phyloP scores from a whole-genome alignment of 2,329 filamentous ascomycete species.

The Orbilia blumenaviensis region DNA sequence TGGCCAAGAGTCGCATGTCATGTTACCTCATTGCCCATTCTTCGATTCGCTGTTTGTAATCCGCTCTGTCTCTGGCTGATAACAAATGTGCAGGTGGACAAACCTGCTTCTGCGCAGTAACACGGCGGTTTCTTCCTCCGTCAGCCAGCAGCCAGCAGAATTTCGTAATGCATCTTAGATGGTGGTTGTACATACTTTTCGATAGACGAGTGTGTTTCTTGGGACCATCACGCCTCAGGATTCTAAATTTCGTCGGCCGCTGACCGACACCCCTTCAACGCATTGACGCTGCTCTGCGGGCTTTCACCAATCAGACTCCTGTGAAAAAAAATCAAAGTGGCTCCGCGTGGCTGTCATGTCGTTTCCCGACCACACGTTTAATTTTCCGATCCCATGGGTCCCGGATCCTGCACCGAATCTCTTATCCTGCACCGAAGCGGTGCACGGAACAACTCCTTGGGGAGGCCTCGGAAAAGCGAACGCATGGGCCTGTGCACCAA shows the following conservation, averaged over 20 bases:
- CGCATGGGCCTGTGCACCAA: slow-evolving; percentile 30
- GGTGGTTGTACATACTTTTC: background rate
- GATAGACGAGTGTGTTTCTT: background rate
- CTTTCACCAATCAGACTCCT: slow-evolving; percentile 22
- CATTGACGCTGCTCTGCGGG: background rate
- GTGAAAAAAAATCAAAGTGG: slow-evolving; percentile 7
- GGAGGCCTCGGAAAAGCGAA: slow-evolving; percentile 33
- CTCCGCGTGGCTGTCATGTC: slow-evolving; percentile 23
- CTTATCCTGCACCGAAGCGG: slow-evolving; percentile 18
- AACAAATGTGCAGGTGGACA: slow-evolving; percentile 37
- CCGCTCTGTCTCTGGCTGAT: background rate
- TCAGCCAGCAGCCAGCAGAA: background rate
- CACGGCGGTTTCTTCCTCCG: slow-evolving; percentile 17
- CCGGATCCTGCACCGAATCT: slow-evolving; percentile 36
- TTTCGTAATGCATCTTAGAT: slow-evolving; percentile 1
- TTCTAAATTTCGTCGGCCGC: slow-evolving; percentile 5
- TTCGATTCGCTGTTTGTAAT: slow-evolving; percentile 10
- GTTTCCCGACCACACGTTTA: slow-evolving; percentile 35
- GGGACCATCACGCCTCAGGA: too few relatives aligned
- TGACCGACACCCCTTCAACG: slow-evolving; percentile 22
- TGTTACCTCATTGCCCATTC: slow-evolving; percentile 44
- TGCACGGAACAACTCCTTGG: slow-evolving; percentile 39
- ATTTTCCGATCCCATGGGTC: slow-evolving; percentile 35
- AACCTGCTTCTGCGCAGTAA: slow-evolving; percentile 21
- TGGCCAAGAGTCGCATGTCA: slow-evolving; percentile 41